Percentiles rank a stretch among this genome's conserved stretches.
These are phyloP conservation scores for Ogataea parapolymorpha DNA, from an alignment of 805 yeast genomes.

Conservation along the genomic window DNA sequence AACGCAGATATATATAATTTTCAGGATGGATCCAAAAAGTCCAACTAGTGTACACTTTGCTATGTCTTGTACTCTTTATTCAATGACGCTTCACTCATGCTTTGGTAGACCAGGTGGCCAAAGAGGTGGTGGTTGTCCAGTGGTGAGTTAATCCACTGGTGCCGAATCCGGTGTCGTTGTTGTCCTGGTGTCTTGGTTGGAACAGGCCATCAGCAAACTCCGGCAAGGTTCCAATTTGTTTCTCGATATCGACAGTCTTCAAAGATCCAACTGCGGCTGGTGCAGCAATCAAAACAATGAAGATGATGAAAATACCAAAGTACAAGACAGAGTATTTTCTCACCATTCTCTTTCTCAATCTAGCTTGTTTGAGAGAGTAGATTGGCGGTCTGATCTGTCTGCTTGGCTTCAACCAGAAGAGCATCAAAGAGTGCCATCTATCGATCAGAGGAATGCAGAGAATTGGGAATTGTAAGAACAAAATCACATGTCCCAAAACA, in stretches of 20 bases:
- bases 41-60: conserved; percentile 10
- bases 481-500: conserved; percentile 81
- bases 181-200: conserved; percentile 81
- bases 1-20: conserved; percentile 12
- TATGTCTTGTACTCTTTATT: conserved; percentile 1
- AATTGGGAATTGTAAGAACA: conserved; percentile 87
- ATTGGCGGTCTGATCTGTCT: conserved; percentile 98
- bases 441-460: conserved; percentile 83
- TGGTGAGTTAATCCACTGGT: conserved; percentile 38
- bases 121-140: conserved; percentile 43
- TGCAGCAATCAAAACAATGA: conserved; percentile 76
- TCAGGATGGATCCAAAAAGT: neutral
- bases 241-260: conserved; percentile 38
- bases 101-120: conserved; percentile 49
- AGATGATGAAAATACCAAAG: conserved; percentile 64
- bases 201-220: conserved; percentile 58
- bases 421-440: conserved; percentile 96
- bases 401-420: conserved; percentile 97
- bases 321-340: conserved; percentile 85
- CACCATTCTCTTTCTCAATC: conserved; percentile 96
- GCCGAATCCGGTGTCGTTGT: conserved; percentile 78
- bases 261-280: conserved; percentile 79
- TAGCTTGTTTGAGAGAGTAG: conserved; percentile 92
- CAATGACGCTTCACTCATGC: conserved; percentile 28
- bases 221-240: conserved; percentile 31